Conservation (phyloP, 73 alveolate genomes). For the Tetrahymena thermophila region DNA sequence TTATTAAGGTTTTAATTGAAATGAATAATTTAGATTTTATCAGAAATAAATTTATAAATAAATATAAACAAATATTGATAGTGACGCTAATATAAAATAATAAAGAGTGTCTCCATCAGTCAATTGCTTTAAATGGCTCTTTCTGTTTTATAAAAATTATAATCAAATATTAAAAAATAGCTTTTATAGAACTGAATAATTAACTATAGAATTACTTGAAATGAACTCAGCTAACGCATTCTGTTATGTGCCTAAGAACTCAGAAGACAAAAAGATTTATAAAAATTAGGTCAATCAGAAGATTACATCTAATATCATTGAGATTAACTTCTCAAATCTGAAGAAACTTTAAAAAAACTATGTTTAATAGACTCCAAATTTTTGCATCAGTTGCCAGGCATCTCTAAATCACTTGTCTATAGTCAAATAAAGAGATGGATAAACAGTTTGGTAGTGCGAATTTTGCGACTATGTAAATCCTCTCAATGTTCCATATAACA, state of each 20-base stretch:
- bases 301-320: neutral
- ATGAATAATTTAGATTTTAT: too few relatives aligned
- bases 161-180: too few relatives aligned
- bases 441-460: neutral
- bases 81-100: too few relatives aligned
- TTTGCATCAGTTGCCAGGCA: neutral
- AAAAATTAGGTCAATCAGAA: neutral
- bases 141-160: too few relatives aligned
- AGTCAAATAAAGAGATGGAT: neutral
- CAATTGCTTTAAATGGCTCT: too few relatives aligned
- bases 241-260: neutral
- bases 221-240: neutral
- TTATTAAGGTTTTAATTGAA: too few relatives aligned
- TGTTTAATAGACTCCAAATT: neutral
- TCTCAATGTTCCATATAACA: neutral
- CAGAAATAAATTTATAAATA: too few relatives aligned
- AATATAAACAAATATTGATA: too few relatives aligned
- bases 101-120: too few relatives aligned
- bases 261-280: neutral
- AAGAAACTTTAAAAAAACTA: neutral
- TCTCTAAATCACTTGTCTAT: neutral
- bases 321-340: neutral
- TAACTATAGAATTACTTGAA: neutral
- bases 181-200: neutral
- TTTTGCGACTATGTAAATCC: neutral